phyloP scores from a whole-genome alignment of 768 basidiomycete genomes.

The Clitopilus passeckerianus region DNA sequence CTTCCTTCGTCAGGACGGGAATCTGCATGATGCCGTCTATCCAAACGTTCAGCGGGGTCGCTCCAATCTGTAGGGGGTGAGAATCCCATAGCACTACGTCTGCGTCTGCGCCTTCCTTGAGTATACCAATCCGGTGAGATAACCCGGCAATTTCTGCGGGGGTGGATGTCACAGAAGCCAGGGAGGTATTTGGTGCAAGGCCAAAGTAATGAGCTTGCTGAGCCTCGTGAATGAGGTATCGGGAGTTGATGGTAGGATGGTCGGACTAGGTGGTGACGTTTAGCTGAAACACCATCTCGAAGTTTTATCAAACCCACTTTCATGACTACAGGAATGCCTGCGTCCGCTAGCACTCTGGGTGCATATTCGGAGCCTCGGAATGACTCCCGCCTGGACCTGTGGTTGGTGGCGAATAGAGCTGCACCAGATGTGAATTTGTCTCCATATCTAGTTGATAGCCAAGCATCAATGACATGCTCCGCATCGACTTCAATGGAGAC shows the following conservation, averaged over 20 bases:
- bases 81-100: slow-evolving; percentile 77
- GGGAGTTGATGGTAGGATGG: slow-evolving; percentile 55
- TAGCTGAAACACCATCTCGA: neutral
- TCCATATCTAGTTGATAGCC: neutral
- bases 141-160: slow-evolving; percentile 67
- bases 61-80: slow-evolving; percentile 70
- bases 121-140: slow-evolving; percentile 66
- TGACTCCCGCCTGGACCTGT: slow-evolving; percentile 42
- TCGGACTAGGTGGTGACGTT: slow-evolving; percentile 36
- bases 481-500: slow-evolving; percentile 12
- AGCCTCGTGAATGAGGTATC: slow-evolving; percentile 69
- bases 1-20: slow-evolving; percentile 33
- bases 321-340: slow-evolving; percentile 70
- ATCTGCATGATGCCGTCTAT: slow-evolving; percentile 84
- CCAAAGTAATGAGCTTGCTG: slow-evolving; percentile 69
- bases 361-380: slow-evolving; percentile 81
- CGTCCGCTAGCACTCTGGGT: slow-evolving; percentile 67
- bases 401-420: slow-evolving; percentile 71
- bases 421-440: slow-evolving; percentile 47
- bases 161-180: slow-evolving; percentile 62
- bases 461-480: neutral
- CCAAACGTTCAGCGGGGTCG: slow-evolving; percentile 72
- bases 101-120: slow-evolving; percentile 53
- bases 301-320: slow-evolving; percentile 42
- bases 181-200: slow-evolving; percentile 49